Evolutionary conservation across 2,329 filamentous ascomycete genomes (phyloP), one percentile per base, ranked within the genome.

Genomic region (Paradendryphiella salina): DNA sequence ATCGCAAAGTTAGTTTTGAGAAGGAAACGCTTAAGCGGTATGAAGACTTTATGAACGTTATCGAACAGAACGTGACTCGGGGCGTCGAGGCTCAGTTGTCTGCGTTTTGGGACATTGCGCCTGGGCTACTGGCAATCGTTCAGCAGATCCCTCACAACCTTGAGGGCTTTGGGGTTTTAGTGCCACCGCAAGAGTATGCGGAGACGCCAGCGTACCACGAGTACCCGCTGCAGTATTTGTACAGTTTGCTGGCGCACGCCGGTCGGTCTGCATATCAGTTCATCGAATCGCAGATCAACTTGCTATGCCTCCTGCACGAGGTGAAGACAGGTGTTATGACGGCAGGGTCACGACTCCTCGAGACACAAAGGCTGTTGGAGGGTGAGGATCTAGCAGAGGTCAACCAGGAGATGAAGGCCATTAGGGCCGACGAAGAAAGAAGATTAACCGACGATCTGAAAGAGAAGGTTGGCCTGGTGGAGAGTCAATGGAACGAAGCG

Each of bases 21-120:
- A 82, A 84, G 45, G 88, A 91, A 59, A 83, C 86, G 0, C 77
- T 92, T 26, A 81, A 84, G 57, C 85, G 94, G 10, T 85, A 87
- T 15, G 83, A 89, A 60, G 85, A 87, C 17, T 92, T 97, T 68
- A 81, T 89, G 60, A 80, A 82, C 38, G 84, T 94, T 5, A 84
- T 96, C 23, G 90, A 96, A 69, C 82, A 86, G 61, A 94, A 94
- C 47, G 92, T 96, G 17, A 85, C 86, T 15, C 85, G 89, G 8
- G 94, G 93, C 13, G 90, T 97, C 9, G 91, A 96, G 70, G 84
- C 90, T 47, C 94, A 97, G 74, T 82, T 96, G 2, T 92, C 88
- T 8, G 92, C 93, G 0, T 99, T 97, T 72, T 99, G 94, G 94
- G 94, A 99, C 68, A 96, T 97, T 64, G 93, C 92, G 1, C 94